Evolutionary conservation across 768 basidiomycete genomes (phyloP), one percentile per base, ranked within the genome.

Genomic region (Asterophora lycoperdoides): DNA sequence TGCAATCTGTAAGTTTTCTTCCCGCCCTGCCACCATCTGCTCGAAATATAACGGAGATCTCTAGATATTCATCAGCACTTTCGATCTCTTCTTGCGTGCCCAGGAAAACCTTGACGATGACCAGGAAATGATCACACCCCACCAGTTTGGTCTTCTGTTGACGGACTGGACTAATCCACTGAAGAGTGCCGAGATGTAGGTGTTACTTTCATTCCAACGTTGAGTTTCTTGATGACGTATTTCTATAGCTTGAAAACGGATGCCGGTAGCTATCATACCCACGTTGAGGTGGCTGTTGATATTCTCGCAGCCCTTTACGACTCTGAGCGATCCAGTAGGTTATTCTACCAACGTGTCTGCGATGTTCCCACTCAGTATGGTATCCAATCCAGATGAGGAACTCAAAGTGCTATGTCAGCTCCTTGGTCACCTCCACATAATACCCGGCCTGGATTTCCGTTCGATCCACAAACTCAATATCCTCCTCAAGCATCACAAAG

Each of bases 121-220:
- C 39, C 79, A 86, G 58, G 79, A 83, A 35, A 87, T 89, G 82
- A 78, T 91, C 9, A 68, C 78, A 0, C 80, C 86, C 0, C 68
- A 79, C 15, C 87, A 91, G 58, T 82, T 91, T 49, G 84, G 81
- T 0, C 69, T 83, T n/a, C 77, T 93, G 67, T 75, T 94, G 59
- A 74, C 86, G 2, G 91, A 93, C 55, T 95, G 93, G 92, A 89
- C 87, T 3, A 86, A 94, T 61, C 87, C 90, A 0, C 74, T 80
- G 59, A 91, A 89, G 59, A 76, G 78, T 30, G 75, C 80, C 60
- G 59, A 71, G 72, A 67, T 60, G 67, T 70, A 42, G 39, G 73
- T 55, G 13, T 46, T 30, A 1, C 14, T 26, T 52, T 11, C 18
- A 32, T 45, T 26, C 41, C 26, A 1, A 32, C 10, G 9, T 9